Evolutionary conservation across 257 asterid species (phyloP), one percentile per base, ranked within the genome.

Genomic region (Orobanche coerulescens): DNA sequence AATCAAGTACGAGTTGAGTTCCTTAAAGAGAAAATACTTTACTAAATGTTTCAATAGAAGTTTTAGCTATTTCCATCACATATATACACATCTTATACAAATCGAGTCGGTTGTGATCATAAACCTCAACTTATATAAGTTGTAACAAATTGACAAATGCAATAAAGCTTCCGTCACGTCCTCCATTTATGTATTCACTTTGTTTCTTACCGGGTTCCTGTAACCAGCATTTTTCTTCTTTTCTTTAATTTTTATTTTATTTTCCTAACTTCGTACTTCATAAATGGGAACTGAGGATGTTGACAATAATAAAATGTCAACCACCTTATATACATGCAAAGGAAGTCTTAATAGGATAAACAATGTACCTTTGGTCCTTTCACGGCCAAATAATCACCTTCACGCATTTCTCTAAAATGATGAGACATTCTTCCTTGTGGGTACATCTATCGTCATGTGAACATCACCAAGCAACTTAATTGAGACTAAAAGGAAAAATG

Each of bases 351-450:
- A 15, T 24, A 50, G 40, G 14, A 44, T 55, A 68, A 9, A 70
- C 42, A 49, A 64, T 11, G 62, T 85, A 93, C 99, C 97, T 89
- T 86, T 39, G 97, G 98, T 67, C 98, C 98, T 76, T 93, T 93
- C 49, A 93, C 98, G 16, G 87, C 77, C 82, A 93, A 15, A 72
- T 75, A 79, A 77, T 93, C 97, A 68, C 96, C 97, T 54, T 72
- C 98, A 4, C 73, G 79, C 95, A 89, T 77, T 68, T 93, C 98
- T 64, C 97, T 82, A 64, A 93, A 93, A 80, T 89, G 97, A 67
- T 89, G 96, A 48, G 98, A 93, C 98, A 93, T 93, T 79, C 97
- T 78, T 81, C 98, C 98, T 93, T 89, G 97, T 22, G 97, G 98
- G 76, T 93, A 93, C 98, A 93, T 93, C 98, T 93, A 71, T 22